Conservation (phyloP, 345 rosid species). For the Erysimum cheiranthoides region DNA sequence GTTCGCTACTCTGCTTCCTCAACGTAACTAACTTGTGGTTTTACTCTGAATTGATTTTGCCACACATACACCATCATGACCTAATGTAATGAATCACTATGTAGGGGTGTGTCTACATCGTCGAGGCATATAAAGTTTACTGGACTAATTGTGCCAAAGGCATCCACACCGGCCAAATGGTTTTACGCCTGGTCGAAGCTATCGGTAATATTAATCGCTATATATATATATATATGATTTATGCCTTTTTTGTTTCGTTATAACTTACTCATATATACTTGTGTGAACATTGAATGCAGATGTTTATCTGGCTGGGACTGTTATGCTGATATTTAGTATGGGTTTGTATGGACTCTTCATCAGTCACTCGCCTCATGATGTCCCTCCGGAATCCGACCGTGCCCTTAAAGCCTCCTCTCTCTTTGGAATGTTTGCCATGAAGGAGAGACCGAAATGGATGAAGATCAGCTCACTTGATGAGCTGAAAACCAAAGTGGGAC, state of each 20-base stretch:
- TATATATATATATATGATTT: too few species aligned
- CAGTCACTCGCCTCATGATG: constrained; percentile 60
- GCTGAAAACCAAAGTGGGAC: constrained; percentile 93
- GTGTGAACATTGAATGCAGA: constrained; percentile 55
- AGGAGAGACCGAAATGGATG: constrained; percentile 98
- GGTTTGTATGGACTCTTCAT: constrained; percentile 90
- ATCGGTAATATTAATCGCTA: constrained; percentile 54
- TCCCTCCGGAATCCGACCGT: constrained; percentile 61
- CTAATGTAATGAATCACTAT: constrained; percentile 20
- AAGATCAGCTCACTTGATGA: constrained; percentile 86
- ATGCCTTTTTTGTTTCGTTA: background rate
- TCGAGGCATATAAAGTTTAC: constrained; percentile 81
- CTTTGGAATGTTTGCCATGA: constrained; percentile 95
- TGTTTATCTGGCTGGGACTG: constrained; percentile 95
- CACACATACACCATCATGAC: background rate
- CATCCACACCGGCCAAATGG: constrained; percentile 85
- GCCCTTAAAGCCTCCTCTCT: constrained; percentile 86
- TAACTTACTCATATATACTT: background rate
- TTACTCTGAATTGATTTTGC: constrained; percentile 2
- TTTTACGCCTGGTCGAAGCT: constrained; percentile 88
- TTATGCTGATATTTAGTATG: constrained; percentile 95
- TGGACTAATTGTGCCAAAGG: constrained; percentile 87
- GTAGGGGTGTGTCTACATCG: constrained; percentile 79
- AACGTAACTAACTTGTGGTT: constrained; percentile 58
- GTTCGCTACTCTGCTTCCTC: constrained; percentile 86